Evolutionary conservation across 2,329 filamentous ascomycete species (phyloP).

Genomic region (Epichloe typhina): DNA sequence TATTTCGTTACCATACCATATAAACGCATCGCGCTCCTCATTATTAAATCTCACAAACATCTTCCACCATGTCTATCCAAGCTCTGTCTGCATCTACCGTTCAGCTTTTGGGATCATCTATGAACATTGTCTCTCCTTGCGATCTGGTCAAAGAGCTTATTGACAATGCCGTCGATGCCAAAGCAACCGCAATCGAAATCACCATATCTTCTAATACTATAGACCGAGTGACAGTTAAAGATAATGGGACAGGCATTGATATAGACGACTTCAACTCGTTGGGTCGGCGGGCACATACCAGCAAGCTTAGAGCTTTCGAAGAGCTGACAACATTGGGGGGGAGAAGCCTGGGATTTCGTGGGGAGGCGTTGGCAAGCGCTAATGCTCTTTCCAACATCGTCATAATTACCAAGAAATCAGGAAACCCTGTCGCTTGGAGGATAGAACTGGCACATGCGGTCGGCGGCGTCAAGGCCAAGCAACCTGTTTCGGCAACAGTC

Average conservation of each 20-base stretch:
- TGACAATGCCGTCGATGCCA: conserved; percentile 64
- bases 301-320: conserved; percentile 53
- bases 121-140: conserved; percentile 45
- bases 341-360: conserved; percentile 59
- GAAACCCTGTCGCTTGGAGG: conserved; percentile 43
- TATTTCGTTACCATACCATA: neutral
- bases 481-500: conserved; percentile 37
- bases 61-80: conserved; percentile 32
- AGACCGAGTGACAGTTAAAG: conserved; percentile 55
- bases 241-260: conserved; percentile 61
- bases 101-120: conserved; percentile 45
- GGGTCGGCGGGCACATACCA: conserved; percentile 57
- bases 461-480: conserved; percentile 19
- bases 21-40: neutral
- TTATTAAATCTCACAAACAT: neutral
- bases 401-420: conserved; percentile 50
- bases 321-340: conserved; percentile 46
- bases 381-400: conserved; percentile 46
- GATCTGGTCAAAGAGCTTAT: conserved; percentile 63
- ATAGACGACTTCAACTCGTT: conserved; percentile 46
- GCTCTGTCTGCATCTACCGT: conserved; percentile 35
- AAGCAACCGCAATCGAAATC: conserved; percentile 52
- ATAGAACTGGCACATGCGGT: conserved; percentile 27
- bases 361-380: conserved; percentile 56
- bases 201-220: conserved; percentile 52